Evolutionary conservation across 495 filamentous ascomycete genomes (phyloP), one percentile per base, ranked within the genome.

Genomic region (Tuber indicum): DNA sequence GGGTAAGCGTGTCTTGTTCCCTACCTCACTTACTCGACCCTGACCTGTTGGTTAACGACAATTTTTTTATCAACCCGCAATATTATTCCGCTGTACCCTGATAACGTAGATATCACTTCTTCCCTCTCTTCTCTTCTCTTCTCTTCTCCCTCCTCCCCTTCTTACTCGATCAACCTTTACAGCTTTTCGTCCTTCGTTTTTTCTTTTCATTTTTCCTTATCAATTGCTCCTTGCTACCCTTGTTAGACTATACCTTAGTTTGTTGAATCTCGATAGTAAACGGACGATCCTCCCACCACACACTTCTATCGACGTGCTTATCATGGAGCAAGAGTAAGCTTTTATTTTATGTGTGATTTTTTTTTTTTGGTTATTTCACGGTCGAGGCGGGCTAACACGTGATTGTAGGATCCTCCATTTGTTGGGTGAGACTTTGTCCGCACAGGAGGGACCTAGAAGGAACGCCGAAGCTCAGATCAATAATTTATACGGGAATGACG

Each of bases 321-420:
- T 47, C 62, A 83, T 83, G 81, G 81, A 83, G 76, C 81, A 83
- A 75, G 81, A 83, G 81, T 83, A 75, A 69, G 81, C 78, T 73
- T 81, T 70, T 46, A 43, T 58, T 41, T 52, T 69, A 73, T 80
- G 72, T 32, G 41, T 36, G 17, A 66, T 26, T 71, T 43, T 72
- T 32, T 32, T 32, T 32, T 32, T 32, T 32, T 32, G 32, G 32
- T 32, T 72, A 41, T 39, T 36, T 32, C 14, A 71, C 14, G 39
- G 58, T 70, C 46, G 39, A 47, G 62, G 62, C 69, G 46, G 62
- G 44, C 73, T 74, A 74, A 74, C 45, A 75, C 46, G 41, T 36
- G 36, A 73, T 45, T 69, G 46, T n/a, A 81, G 80, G 79, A 74
- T 81, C 41, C 75, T 81, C 39, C 79, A 74, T 49, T 76, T 81